A percentile compares a stretch with the other conserved stretches of the same genome.
Conservation (phyloP, 805 yeast genomes). For the Jamesozyma lodderae region DNA sequence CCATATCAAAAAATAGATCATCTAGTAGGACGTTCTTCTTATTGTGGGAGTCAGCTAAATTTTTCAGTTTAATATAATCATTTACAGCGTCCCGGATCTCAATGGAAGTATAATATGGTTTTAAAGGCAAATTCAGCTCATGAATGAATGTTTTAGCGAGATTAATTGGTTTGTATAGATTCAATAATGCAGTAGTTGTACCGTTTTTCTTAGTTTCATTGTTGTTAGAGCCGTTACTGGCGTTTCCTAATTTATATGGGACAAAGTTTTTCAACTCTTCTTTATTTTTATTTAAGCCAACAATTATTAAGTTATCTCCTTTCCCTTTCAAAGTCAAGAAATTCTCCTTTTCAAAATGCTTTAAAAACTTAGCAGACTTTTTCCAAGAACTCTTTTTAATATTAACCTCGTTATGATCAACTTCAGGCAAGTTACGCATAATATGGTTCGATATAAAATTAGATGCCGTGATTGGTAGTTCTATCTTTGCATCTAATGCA, state of each 20-base stretch:
- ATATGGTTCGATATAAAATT: slow-evolving; percentile 64
- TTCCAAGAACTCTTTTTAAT: slow-evolving; percentile 84
- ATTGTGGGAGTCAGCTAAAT: slow-evolving; percentile 43
- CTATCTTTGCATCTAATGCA: slow-evolving; percentile 41
- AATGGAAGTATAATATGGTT: slow-evolving; percentile 37
- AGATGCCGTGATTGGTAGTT: slow-evolving; percentile 64
- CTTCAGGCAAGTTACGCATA: slow-evolving; percentile 62
- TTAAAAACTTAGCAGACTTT: slow-evolving; percentile 75
- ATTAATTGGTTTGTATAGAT: slow-evolving; percentile 49
- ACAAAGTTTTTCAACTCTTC: slow-evolving; percentile 49
- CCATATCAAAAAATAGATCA: slow-evolving; percentile 39
- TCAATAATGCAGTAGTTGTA: slow-evolving; percentile 26
- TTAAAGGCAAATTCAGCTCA: slow-evolving; percentile 31
- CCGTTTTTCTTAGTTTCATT: slow-evolving; percentile 20
- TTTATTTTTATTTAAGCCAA: slow-evolving; percentile 40
- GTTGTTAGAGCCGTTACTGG: slow-evolving; percentile 5
- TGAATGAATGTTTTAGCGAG: slow-evolving; percentile 40
- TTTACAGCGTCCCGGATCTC: slow-evolving; percentile 49
- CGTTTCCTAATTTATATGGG: slow-evolving; percentile 44
- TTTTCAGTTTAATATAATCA: slow-evolving; percentile 44
- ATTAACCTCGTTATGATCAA: slow-evolving; percentile 44
- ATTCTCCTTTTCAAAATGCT: slow-evolving; percentile 73
- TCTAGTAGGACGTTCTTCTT: slow-evolving; percentile 50
- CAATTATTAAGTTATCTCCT: slow-evolving; percentile 65
- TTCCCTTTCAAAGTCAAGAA: slow-evolving; percentile 70